Evolutionary conservation across 306 rosid species (phyloP).

Genomic region (Nissolia schottii): DNA sequence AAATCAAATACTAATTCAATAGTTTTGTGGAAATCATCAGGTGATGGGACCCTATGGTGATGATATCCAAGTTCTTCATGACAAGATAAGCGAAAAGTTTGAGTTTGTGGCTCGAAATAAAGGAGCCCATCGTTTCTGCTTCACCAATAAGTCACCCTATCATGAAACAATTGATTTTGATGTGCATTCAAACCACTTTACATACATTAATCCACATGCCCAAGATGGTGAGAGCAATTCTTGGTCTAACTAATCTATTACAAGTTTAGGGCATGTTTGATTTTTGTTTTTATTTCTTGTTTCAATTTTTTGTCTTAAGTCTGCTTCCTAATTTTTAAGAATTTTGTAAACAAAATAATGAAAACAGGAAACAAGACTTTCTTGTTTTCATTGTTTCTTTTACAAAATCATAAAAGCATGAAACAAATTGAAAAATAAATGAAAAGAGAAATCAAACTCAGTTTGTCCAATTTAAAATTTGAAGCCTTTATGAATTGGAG

Average conservation of each 20-base stretch:
- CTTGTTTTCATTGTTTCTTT: no score
- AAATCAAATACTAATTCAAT: neutral
- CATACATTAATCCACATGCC: slow-evolving; percentile 50
- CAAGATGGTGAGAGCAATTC: slow-evolving; percentile 49
- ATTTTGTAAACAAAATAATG: no score
- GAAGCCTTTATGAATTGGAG: neutral
- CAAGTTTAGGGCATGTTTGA: neutral
- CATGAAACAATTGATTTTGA: slow-evolving; percentile 84
- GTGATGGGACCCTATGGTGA: slow-evolving; percentile 59
- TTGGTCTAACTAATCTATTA: neutral
- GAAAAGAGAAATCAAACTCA: no score
- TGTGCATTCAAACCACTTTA: slow-evolving; percentile 52
- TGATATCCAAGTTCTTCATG: slow-evolving; percentile 49
- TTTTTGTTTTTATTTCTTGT: no score
- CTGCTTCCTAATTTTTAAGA: no score
- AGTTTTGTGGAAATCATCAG: slow-evolving; percentile 24
- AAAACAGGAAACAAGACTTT: no score
- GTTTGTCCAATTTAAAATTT: neutral
- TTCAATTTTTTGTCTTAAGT: no score
- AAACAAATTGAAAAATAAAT: no score
- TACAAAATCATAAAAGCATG: no score
- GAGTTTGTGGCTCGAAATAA: slow-evolving; percentile 47
- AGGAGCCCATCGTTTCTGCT: slow-evolving; percentile 72
- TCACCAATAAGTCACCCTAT: slow-evolving; percentile 74
- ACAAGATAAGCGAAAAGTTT: slow-evolving; percentile 56